Evolutionary conservation across 2,329 filamentous ascomycete genomes (phyloP).

Genomic region (Penicillium nordicum): DNA sequence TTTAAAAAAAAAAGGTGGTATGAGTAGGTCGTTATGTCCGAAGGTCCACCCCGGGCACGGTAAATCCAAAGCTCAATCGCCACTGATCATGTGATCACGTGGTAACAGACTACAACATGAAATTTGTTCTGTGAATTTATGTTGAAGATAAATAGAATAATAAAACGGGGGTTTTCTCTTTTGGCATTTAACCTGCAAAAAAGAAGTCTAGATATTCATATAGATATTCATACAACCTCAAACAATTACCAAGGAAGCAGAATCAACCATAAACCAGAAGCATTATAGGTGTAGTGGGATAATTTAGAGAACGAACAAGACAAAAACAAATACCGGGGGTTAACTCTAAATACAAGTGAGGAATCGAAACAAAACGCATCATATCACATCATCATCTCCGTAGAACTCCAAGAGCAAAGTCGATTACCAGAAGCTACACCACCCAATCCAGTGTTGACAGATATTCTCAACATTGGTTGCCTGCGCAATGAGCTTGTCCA

Average conservation of each 20-base stretch:
- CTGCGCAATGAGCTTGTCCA: constrained; percentile 90
- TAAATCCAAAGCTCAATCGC: neutral
- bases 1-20: neutral
- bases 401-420: constrained; percentile 21
- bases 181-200: neutral
- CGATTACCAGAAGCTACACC: constrained; percentile 92
- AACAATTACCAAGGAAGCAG: neutral
- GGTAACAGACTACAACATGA: neutral
- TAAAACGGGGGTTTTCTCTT: neutral
- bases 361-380: constrained; percentile 18
- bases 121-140: neutral
- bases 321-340: constrained; percentile 7
- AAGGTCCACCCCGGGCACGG: neutral
- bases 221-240: neutral
- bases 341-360: constrained; percentile 18
- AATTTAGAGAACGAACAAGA: constrained; percentile 8
- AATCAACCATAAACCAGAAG: neutral
- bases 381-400: constrained; percentile 25
- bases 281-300: neutral
- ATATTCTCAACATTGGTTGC: constrained; percentile 96
- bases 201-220: neutral
- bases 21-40: neutral
- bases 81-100: neutral
- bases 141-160: neutral
- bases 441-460: constrained; percentile 98